A percentile compares a stretch with the other conserved stretches of the same genome.
Evolutionary conservation across 2,329 filamentous ascomycete genomes (phyloP).

Genomic region (Ascochyta clinopodiicola): DNA sequence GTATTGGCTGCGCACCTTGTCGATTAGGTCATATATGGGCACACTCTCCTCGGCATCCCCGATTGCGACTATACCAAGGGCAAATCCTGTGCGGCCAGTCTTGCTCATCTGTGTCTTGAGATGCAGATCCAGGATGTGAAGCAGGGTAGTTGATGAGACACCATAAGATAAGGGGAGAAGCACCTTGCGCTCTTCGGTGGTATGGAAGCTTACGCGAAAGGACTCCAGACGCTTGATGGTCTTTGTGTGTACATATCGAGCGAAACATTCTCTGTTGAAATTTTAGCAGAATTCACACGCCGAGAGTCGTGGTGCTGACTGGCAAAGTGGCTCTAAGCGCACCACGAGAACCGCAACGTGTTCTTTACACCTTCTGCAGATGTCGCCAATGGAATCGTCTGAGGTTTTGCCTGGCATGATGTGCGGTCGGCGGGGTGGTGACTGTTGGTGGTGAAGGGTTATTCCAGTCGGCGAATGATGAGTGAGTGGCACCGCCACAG

Average conservation of each 20-base stretch:
- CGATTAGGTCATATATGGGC: constrained; percentile 19
- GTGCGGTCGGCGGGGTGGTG: constrained; percentile 9
- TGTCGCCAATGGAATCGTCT: constrained; percentile 23
- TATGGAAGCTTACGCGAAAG: constrained; percentile 61
- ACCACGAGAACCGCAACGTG: constrained; percentile 60
- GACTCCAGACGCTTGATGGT: constrained; percentile 77
- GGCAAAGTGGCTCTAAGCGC: constrained; percentile 66
- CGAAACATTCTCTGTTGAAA: constrained; percentile 71
- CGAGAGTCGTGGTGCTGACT: constrained; percentile 48
- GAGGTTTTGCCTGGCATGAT: constrained; percentile 45
- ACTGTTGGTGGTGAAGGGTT: constrained; percentile 2
- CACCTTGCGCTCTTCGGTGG: constrained; percentile 60
- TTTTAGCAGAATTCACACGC: constrained; percentile 22
- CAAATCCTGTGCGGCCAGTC: constrained; percentile 70
- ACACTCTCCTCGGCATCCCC: constrained; percentile 43
- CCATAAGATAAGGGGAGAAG: constrained; percentile 85
- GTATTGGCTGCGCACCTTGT: constrained; percentile 63
- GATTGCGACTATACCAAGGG: constrained; percentile 64
- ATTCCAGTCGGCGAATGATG: background rate
- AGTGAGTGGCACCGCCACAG: constrained; percentile 10
- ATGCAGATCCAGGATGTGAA: constrained; percentile 77
- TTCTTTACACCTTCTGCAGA: constrained; percentile 65
- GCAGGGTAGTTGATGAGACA: constrained; percentile 76
- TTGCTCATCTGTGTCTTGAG: constrained; percentile 69
- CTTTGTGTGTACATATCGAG: constrained; percentile 78